phyloP scores from a whole-genome alignment of 768 basidiomycete genomes.

The Daedaleopsis sinensis region DNA sequence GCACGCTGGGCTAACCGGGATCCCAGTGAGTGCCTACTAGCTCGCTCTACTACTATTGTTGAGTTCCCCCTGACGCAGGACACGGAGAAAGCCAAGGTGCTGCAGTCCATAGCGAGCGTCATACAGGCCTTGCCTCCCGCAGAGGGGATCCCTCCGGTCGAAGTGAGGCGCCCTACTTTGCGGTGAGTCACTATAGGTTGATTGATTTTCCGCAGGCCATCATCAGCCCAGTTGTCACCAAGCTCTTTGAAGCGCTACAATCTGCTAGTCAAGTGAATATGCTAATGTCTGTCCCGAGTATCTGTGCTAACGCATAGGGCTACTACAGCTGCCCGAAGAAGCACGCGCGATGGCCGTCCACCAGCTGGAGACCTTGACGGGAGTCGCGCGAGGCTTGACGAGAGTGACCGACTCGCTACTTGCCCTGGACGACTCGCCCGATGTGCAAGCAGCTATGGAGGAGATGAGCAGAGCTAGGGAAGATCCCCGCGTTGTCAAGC shows the following conservation, averaged over 20 bases:
- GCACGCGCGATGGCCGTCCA: constrained; percentile 65
- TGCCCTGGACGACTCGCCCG: constrained; percentile 60
- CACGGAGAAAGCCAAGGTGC: constrained; percentile 85
- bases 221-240: constrained; percentile 72
- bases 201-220: constrained; percentile 53
- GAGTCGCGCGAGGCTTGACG: constrained; percentile 87
- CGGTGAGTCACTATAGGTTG: background rate
- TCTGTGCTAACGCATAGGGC: background rate
- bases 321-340: constrained; percentile 67
- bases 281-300: background rate
- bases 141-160: constrained; percentile 78
- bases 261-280: constrained; percentile 52
- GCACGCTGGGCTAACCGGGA: constrained; percentile 71
- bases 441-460: constrained; percentile 51
- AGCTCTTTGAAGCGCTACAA: constrained; percentile 63
- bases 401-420: constrained; percentile 69
- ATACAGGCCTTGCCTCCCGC: constrained; percentile 85
- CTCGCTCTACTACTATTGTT: background rate
- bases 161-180: constrained; percentile 42
- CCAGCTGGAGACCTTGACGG: constrained; percentile 80
- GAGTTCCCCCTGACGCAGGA: constrained; percentile 47
- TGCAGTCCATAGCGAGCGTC: constrained; percentile 92
- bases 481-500: constrained; percentile 60
- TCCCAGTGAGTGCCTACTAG: constrained; percentile 59
- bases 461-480: constrained; percentile 61